These are phyloP conservation scores for Chytridiales sp. DNA, from an alignment of 371 early-diverging fungal species.

Conservation along the genomic window DNA sequence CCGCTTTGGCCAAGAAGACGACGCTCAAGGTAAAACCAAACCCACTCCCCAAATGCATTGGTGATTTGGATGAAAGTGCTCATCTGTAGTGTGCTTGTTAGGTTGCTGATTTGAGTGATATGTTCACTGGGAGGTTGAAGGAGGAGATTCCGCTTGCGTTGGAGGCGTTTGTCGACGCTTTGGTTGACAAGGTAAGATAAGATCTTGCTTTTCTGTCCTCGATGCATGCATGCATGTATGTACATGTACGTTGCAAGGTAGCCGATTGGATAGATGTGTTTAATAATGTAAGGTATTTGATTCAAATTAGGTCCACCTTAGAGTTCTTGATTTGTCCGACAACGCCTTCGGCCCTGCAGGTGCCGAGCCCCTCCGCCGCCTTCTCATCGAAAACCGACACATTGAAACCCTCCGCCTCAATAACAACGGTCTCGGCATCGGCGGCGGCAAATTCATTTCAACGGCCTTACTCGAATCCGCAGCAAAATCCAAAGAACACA, in stretches of 20 bases:
- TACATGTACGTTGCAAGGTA: neutral
- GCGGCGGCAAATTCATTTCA: slow-evolving; percentile 86
- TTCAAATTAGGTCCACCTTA: slow-evolving; percentile 51
- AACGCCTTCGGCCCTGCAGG: slow-evolving; percentile 98
- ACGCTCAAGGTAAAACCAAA: slow-evolving; percentile 65
- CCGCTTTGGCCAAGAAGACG: slow-evolving; percentile 65
- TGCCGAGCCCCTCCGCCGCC: slow-evolving; percentile 80
- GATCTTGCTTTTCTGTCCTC: neutral
- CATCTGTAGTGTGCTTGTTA: slow-evolving; percentile 3
- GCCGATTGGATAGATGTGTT: no score
- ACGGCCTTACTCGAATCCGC: slow-evolving; percentile 76
- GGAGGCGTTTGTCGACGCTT: slow-evolving; percentile 79
- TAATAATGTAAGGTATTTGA: neutral
- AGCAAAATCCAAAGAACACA: slow-evolving; percentile 55
- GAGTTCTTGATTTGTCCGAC: slow-evolving; percentile 87
- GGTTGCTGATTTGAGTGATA: slow-evolving; percentile 64
- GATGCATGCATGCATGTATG: neutral
- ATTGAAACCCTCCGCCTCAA: slow-evolving; percentile 83
- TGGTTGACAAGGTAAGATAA: slow-evolving; percentile 60
- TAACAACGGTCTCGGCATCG: slow-evolving; percentile 89
- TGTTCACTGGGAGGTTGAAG: slow-evolving; percentile 90
- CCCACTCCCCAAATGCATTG: neutral
- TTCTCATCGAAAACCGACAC: slow-evolving; percentile 73
- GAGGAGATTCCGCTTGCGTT: slow-evolving; percentile 86
- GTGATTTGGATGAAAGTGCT: slow-evolving; percentile 5